Base-by-base conservation (phyloP, 2,329 filamentous ascomycete genomes). In the Trichoderma afroharzianum region DNA sequence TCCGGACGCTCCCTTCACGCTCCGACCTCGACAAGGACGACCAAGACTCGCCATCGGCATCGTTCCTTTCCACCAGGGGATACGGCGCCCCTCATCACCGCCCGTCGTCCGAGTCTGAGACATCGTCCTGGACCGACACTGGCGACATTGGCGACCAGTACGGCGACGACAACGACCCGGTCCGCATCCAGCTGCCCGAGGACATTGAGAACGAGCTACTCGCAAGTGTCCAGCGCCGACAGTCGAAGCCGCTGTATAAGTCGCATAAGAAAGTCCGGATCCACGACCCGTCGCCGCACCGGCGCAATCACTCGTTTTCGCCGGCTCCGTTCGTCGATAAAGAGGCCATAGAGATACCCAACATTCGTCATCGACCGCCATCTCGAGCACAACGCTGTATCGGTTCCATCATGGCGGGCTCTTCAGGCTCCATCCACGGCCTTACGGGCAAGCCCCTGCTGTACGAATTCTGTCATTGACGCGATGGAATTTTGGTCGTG, bases 371-470 rank as follows among this genome's bases (percentile, higher is more conserved):
- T 62, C 88, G 88, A 76, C 88, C 83, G 73, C 89, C 94, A 73
- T 88, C 89, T 68, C 87, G 87, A 77, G 88, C 85, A 74, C 89
- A 95, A 81, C 91, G 90, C 79, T 82, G 93, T 75, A 83, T 98
- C 77, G 93, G 92, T 76, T 82, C 86, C 85, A 92, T 97, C 88
- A 98, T 99, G 95, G 90, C 94, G 76, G 90, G 91, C 80, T 90
- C 93, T 75, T 88, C 90, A 76, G 86, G 88, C 79, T 90, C 92
- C 80, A 91, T 94, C 78, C 93, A 96, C 84, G 96, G 96, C 86
- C 88, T 99, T 77, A 97, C 97, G 78, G 96, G 96, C 84, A 97
- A 97, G 86, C 91, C 95, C 83, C 87, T 99, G 79, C 88, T 99
- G 92, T 98, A 88, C 73, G 85, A 62, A 30, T 7, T 9, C 36